A percentile compares a stretch with the other conserved stretches of the same genome.
phyloP scores from a whole-genome alignment of 257 asterid genomes.

The Striga asiatica region DNA sequence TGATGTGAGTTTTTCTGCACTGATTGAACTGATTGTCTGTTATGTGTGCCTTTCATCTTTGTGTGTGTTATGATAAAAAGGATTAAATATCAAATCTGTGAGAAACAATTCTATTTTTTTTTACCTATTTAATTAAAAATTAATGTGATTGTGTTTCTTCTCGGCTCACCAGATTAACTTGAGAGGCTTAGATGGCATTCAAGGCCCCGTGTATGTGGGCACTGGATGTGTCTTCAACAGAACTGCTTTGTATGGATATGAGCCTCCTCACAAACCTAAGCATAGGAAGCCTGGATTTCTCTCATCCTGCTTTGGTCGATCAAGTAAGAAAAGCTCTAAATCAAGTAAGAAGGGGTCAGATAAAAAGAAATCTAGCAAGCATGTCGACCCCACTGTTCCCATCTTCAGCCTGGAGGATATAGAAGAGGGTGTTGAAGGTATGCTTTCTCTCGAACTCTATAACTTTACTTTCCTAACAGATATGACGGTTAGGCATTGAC shows the following conservation, averaged over 20 bases:
- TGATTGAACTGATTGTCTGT: not conserved
- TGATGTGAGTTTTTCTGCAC: conserved; percentile 51
- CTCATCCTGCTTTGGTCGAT: conserved; percentile 66
- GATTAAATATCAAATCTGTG: no score
- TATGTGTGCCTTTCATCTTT: no score
- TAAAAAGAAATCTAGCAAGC: conserved; percentile 84
- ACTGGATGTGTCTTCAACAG: conserved; percentile 96
- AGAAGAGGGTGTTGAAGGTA: conserved; percentile 99
- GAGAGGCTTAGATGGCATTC: conserved; percentile 96
- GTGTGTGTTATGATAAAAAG: no score
- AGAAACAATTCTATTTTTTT: not conserved
- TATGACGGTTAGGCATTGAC: not conserved
- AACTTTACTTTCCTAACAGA: not conserved
- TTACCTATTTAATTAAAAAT: conserved; percentile 9
- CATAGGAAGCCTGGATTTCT: conserved; percentile 49
- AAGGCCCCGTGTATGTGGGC: conserved; percentile 96
- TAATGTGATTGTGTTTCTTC: conserved; percentile 11
- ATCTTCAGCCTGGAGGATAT: conserved; percentile 92
- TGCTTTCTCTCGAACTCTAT: conserved; percentile 1
- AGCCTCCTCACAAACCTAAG: conserved; percentile 87
- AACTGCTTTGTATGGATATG: conserved; percentile 87
- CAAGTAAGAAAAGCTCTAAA: conserved; percentile 62
- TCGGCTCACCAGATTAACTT: conserved; percentile 56
- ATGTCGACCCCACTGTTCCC: conserved; percentile 91
- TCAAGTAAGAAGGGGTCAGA: conserved; percentile 78